These are phyloP conservation scores for Linderina pennispora DNA, from an alignment of 192 early-diverging fungal genomes.

Conservation along the genomic window DNA sequence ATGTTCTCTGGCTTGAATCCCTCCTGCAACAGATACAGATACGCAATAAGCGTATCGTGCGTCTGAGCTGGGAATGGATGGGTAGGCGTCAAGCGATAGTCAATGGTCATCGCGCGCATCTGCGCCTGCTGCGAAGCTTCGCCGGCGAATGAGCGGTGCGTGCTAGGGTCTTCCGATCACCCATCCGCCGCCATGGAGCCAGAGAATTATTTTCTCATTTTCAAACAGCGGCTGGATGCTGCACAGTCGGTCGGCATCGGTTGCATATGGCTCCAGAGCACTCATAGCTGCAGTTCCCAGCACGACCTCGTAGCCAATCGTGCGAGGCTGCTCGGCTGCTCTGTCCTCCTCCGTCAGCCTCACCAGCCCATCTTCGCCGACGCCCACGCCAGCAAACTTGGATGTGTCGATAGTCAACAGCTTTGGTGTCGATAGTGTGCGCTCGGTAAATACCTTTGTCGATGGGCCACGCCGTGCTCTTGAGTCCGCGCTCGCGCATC, in stretches of 20 bases:
- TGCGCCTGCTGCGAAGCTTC: constrained; percentile 45
- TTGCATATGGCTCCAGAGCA: neutral
- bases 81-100: constrained; percentile 74
- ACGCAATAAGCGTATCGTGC: constrained; percentile 68
- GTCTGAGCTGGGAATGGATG: constrained; percentile 69
- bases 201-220: constrained; percentile 50
- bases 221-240: constrained; percentile 1
- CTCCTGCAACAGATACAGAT: constrained; percentile 50
- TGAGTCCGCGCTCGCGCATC: neutral
- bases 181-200: constrained; percentile 63
- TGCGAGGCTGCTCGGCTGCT: neutral
- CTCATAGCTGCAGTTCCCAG: neutral
- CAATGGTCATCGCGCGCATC: constrained; percentile 34
- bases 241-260: neutral
- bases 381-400: neutral
- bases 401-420: neutral
- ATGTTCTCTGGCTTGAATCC: neutral
- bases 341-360: neutral
- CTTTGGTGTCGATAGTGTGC: neutral
- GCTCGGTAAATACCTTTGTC: neutral
- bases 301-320: constrained; percentile 1
- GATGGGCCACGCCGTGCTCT: neutral
- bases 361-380: neutral
- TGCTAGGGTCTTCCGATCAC: constrained; percentile 30
- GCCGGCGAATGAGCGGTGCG: constrained; percentile 28